A percentile compares a stretch with the other conserved stretches of the same genome.
Conservation (phyloP, 495 filamentous ascomycete species). For the Penicillium soppii region DNA sequence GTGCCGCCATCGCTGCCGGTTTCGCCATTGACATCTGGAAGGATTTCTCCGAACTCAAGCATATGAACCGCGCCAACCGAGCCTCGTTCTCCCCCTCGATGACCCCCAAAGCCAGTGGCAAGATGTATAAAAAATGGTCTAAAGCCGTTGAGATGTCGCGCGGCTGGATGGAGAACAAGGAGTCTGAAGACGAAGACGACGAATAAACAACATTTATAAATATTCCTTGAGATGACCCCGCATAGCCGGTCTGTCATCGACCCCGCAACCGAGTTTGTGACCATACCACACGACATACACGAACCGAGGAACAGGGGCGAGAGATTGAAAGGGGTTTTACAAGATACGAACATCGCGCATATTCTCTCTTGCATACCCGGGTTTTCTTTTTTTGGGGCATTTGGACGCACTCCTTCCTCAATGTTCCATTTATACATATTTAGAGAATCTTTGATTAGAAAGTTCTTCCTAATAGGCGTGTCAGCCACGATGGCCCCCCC, state of each 20-base stretch:
- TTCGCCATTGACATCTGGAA: constrained; percentile 84
- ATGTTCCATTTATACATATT: constrained; percentile 24
- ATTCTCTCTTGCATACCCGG: background rate
- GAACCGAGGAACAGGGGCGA: background rate
- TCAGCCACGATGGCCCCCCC: constrained; percentile 7
- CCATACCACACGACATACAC: background rate
- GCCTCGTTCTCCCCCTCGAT: constrained; percentile 72
- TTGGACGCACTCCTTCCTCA: constrained; percentile 10
- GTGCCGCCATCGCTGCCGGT: constrained; percentile 91
- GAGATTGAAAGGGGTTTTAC: constrained; percentile 1
- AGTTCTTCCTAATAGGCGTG: constrained; percentile 24
- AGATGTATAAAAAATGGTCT: constrained; percentile 78
- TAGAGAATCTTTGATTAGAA: constrained; percentile 21
- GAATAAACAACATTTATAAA: constrained; percentile 18
- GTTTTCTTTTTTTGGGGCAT: constrained; percentile 6
- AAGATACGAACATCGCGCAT: constrained; percentile 4
- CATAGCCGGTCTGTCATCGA: constrained; percentile 7
- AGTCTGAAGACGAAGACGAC: constrained; percentile 33
- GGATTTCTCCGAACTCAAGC: constrained; percentile 71
- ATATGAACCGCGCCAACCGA: constrained; percentile 74
- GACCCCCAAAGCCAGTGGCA: constrained; percentile 54
- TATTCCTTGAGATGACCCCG: constrained; percentile 7
- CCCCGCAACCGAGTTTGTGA: background rate
- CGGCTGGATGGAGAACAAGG: constrained; percentile 66
- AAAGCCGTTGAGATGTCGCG: constrained; percentile 88